Evolutionary conservation across 2,329 filamentous ascomycete species (phyloP), one percentile per base, ranked within the genome.

Genomic region (Verticillium nonalfalfae): DNA sequence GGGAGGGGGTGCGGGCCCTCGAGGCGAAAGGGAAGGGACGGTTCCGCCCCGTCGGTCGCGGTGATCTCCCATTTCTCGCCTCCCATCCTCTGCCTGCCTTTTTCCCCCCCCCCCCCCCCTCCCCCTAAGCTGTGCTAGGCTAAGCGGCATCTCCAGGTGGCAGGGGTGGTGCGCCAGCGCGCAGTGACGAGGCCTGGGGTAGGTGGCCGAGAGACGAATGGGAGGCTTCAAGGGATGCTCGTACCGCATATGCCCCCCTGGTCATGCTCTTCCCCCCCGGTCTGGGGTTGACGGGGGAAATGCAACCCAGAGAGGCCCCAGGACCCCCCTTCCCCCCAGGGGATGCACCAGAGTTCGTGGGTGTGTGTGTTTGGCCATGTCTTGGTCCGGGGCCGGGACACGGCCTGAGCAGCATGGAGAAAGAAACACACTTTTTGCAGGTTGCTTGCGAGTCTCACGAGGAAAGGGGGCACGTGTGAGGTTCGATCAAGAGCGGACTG

Each of bases 61-160:
- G 13, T 59, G 58, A 59, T 59, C 58, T 55, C 45, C 58, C 40
- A 38, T 54, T 26, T 31, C 26, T 31, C 26, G 26, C 26, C 26
- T 31, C 26, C 5, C 26, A 31, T 31, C 26, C 26, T 31, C 26
- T 31, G 26, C 26, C 26, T 31, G 26, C 26, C 4, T 31, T n/a
- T n/a, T n/a, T n/a, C n/a, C n/a, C n/a, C n/a, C 40, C 38, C 33
- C 14, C 40, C 58, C 58, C 58, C 39, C 35, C 40, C 15, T 21
- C 18, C 58, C 10, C 34, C 34, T 36, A 21, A 50, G 31, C 58
- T 54, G 15, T 54, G 58, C 40, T 59, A 38, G 58, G 58, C 40
- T 58, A 58, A 58, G 57, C 57, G 57, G 57, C 57, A 58, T 58
- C 57, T 58, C 38, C 38, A 40, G 39, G 57, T 31, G 57, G 14